Conservation (phyloP, 164 flowering plant species). For the Aristolochia contorta region DNA sequence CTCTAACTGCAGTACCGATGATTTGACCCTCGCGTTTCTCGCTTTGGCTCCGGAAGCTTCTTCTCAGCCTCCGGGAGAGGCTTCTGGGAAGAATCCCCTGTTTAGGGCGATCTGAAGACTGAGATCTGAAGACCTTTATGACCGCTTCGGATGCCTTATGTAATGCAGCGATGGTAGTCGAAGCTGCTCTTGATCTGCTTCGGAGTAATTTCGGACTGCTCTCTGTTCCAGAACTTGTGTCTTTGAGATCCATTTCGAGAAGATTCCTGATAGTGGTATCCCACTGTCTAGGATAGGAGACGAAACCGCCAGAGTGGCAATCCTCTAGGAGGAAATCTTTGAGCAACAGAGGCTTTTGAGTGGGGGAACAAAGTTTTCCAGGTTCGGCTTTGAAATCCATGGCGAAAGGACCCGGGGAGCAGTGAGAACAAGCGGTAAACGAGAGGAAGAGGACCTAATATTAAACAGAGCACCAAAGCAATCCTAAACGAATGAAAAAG, state of each 20-base stretch:
- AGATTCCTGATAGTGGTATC: conserved; percentile 37
- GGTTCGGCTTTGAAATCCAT: neutral
- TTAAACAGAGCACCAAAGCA: neutral
- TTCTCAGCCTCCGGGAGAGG: conserved; percentile 27
- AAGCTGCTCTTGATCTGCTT: conserved; percentile 18
- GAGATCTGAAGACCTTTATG: conserved; percentile 18
- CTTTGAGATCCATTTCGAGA: conserved; percentile 37
- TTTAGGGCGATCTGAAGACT: conserved; percentile 3
- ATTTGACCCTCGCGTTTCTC: conserved; percentile 2
- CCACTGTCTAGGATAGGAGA: conserved; percentile 42
- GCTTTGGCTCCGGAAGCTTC: conserved; percentile 31
- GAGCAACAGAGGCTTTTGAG: conserved; percentile 30
- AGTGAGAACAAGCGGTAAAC: neutral
- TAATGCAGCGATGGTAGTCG: conserved; percentile 31
- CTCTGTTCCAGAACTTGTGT: conserved; percentile 2
- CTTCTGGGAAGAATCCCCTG: conserved; percentile 26
- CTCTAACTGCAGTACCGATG: conserved; percentile 8
- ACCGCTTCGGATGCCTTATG: conserved; percentile 50
- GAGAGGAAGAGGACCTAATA: neutral
- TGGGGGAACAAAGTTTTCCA: neutral
- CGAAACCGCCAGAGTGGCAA: conserved; percentile 55
- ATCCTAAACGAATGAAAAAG: too few species aligned
- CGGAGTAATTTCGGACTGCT: conserved; percentile 4
- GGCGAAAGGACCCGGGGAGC: neutral
- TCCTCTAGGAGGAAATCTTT: conserved; percentile 64